Evolutionary conservation across 2,329 filamentous ascomycete genomes (phyloP).

Genomic region (Alternaria solani): DNA sequence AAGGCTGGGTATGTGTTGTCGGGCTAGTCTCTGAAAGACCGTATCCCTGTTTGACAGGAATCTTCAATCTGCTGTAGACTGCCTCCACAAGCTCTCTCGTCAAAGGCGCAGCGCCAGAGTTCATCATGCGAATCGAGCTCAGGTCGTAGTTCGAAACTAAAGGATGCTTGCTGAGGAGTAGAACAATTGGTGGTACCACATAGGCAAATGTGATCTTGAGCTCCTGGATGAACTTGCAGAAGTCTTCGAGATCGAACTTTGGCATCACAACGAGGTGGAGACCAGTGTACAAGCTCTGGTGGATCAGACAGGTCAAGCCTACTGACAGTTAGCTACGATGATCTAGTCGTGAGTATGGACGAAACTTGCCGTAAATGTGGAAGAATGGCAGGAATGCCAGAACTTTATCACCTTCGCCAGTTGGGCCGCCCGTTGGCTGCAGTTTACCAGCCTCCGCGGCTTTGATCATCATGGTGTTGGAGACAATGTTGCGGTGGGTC

Average conservation of each 20-base stretch:
- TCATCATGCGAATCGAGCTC: constrained; percentile 79
- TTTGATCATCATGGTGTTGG: constrained; percentile 66
- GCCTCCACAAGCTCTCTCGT: constrained; percentile 80
- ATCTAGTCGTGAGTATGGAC: constrained; percentile 1
- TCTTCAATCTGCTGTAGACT: constrained; percentile 75
- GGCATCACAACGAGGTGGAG: constrained; percentile 74
- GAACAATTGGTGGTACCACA: constrained; percentile 83
- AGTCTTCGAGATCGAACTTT: constrained; percentile 82
- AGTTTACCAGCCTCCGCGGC: constrained; percentile 59
- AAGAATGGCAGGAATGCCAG: constrained; percentile 87
- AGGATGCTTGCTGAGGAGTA: constrained; percentile 82
- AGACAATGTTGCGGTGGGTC: constrained; percentile 80
- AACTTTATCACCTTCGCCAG: constrained; percentile 73
- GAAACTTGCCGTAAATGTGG: constrained; percentile 78
- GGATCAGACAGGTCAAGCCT: constrained; percentile 76
- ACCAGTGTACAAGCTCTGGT: constrained; percentile 72
- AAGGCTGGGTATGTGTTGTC: constrained; percentile 75
- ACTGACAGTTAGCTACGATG: not conserved
- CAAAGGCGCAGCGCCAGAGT: constrained; percentile 85
- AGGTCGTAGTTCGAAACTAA: constrained; percentile 82
- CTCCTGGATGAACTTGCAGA: constrained; percentile 78
- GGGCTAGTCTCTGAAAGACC: constrained; percentile 88
- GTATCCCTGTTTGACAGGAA: constrained; percentile 91
- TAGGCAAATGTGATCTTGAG: constrained; percentile 79
- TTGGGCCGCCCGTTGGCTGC: constrained; percentile 64